Percentiles rank a stretch among this genome's conserved stretches.
Conservation (phyloP, 768 basidiomycete species). For the Exsudoporus frostii region DNA sequence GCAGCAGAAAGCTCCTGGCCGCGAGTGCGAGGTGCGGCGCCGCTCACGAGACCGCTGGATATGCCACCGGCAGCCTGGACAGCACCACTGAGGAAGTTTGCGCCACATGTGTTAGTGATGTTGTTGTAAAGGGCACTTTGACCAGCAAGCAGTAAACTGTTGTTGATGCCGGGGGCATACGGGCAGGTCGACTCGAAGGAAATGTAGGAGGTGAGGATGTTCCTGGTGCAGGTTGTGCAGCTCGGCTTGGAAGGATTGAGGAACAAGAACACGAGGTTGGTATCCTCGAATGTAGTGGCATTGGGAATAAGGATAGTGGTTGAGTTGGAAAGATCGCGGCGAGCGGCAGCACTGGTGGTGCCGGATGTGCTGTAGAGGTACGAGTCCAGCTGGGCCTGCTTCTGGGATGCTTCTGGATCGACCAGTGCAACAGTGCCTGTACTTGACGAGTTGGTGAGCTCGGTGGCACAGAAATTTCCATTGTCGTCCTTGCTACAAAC, state of each 20-base stretch:
- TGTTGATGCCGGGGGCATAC: constrained; percentile 71
- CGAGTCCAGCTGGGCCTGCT: constrained; percentile 16
- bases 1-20: constrained; percentile 27
- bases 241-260: constrained; percentile 49
- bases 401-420: constrained; percentile 3
- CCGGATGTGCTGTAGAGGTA: constrained; percentile 26
- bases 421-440: constrained; percentile 16
- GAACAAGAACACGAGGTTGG: constrained; percentile 82
- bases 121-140: constrained; percentile 66
- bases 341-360: constrained; percentile 14
- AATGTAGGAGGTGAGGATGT: constrained; percentile 73
- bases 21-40: constrained; percentile 25
- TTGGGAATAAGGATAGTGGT: constrained; percentile 45
- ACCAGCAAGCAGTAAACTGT: constrained; percentile 60
- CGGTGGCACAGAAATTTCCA: constrained; percentile 65
- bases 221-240: constrained; percentile 84
- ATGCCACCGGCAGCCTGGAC: constrained; percentile 68
- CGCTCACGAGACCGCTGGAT: constrained; percentile 35
- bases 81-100: constrained; percentile 63
- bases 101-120: constrained; percentile 63
- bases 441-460: constrained; percentile 36
- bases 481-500: constrained; percentile 74
- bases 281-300: constrained; percentile 46
- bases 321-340: constrained; percentile 27
- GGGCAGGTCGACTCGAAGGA: constrained; percentile 65